Base-by-base conservation (phyloP, 768 basidiomycete genomes). In the Tricholoma sp. region DNA sequence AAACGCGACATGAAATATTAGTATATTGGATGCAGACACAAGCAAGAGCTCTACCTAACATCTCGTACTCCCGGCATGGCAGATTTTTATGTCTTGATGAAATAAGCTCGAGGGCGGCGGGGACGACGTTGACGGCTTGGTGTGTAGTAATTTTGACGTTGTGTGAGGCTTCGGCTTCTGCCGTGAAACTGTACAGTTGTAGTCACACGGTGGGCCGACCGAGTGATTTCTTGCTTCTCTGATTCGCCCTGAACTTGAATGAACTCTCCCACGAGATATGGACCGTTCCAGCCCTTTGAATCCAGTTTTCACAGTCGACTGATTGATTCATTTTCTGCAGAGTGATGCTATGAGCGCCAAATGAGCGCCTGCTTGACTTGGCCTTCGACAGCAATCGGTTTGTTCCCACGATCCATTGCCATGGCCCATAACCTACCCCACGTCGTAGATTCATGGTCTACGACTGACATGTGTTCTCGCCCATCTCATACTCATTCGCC, bases 61-160 rank as follows among this genome's bases (percentile, higher is more conserved):
- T 89, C 88, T 80, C 87, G 77, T 78, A 89, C 88, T 76, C 86
- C 86, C 69, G 88, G 88, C 88, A 89, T 89, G 72, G 72, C 84
- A 24, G 76, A 57, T 68, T 65, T 66, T 66, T 57, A 57, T 68
- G 71, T 78, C 74, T 82, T 80, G 77, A 76, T 73, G 74, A 72
- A 66, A 67, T 65, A 74, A 66, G 75, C 71, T 72, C 71, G 67
- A 66, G 68, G 67, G 74, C 74, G 73, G 73, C 73, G 75, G 63
- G 62, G 66, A 69, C 78, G 76, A 75, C 74, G 75, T 74, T 77
- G 75, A 72, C 74, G 77, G 66, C 71, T 72, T 72, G 70, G 71
- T 75, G 78, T 78, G 70, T 74, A 78, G 71, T n/a, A 65, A 62
- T 70, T 67, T 71, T 59, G 15, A 68, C 63, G 64, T 39, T 66